Evolutionary conservation across 208 protist genomes (phyloP).

Genomic region (Novymonas esmeraldas): DNA sequence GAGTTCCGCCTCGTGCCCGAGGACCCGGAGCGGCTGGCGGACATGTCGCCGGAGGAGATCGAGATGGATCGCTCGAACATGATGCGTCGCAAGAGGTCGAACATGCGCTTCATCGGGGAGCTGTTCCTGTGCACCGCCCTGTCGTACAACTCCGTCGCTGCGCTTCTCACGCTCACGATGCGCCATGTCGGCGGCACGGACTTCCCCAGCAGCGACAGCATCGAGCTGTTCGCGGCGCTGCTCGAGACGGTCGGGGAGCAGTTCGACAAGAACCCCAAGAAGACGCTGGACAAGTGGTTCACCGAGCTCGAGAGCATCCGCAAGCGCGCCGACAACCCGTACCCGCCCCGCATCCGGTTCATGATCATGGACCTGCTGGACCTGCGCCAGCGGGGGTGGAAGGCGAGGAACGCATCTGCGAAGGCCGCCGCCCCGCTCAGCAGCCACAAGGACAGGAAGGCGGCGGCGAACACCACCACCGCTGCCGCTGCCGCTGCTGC

Average conservation of each 20-base stretch:
- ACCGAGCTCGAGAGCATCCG: slow-evolving; percentile 45
- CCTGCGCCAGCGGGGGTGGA: slow-evolving; percentile 64
- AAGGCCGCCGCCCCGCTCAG: slow-evolving; percentile 19
- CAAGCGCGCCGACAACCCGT: slow-evolving; percentile 57
- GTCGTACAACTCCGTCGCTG: slow-evolving; percentile 66
- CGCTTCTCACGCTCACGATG: slow-evolving; percentile 72
- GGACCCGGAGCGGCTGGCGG: slow-evolving; percentile 26
- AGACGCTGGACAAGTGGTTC: slow-evolving; percentile 65
- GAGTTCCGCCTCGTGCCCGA: slow-evolving; percentile 53
- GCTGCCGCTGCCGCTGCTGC: no score
- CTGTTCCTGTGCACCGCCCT: slow-evolving; percentile 83
- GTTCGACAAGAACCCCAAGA: slow-evolving; percentile 57
- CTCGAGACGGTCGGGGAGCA: slow-evolving; percentile 74
- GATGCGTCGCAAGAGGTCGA: slow-evolving; percentile 85
- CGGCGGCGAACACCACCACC: no score
- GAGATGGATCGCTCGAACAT: slow-evolving; percentile 62
- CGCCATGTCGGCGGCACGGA: slow-evolving; percentile 37
- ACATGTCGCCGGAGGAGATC: slow-evolving; percentile 63
- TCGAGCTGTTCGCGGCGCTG: slow-evolving; percentile 84
- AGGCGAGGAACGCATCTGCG: slow-evolving; percentile 33
- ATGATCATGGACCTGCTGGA: slow-evolving; percentile 90
- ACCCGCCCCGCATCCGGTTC: slow-evolving; percentile 83
- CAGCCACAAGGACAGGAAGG: slow-evolving; percentile 13
- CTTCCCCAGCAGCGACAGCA: slow-evolving; percentile 66
- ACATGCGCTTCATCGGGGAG: slow-evolving; percentile 90